Conservation (phyloP, 139 green algal species). For the Axilococcus clingmanii region DNA sequence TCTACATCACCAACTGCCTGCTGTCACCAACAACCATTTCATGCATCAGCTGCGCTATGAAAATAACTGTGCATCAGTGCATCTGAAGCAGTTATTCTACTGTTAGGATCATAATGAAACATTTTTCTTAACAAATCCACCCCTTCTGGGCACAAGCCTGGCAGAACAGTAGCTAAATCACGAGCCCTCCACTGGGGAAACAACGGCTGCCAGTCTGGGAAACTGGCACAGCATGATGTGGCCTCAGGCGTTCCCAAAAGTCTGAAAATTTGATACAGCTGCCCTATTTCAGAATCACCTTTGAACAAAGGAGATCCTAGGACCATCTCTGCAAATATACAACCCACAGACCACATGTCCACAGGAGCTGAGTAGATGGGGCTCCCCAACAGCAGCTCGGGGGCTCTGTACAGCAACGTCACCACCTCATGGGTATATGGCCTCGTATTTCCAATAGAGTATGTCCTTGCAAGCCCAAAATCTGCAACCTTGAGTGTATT, state of each 20-base stretch:
- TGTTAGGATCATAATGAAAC: slow-evolving; percentile 20
- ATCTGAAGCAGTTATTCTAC: slow-evolving; percentile 29
- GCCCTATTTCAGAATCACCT: slow-evolving; percentile 57
- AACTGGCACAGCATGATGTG: slow-evolving; percentile 32
- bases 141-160: slow-evolving; percentile 27
- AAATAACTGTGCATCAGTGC: slow-evolving; percentile 59
- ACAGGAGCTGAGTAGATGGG: slow-evolving; percentile 45
- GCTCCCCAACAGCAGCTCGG: slow-evolving; percentile 80
- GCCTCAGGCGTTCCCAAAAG: slow-evolving; percentile 50
- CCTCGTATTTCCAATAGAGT: slow-evolving; percentile 15
- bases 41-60: too few species aligned
- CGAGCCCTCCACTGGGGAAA: slow-evolving; percentile 62
- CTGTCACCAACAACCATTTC: too few species aligned
- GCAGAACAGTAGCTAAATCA: not conserved
- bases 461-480: slow-evolving; percentile 53
- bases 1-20: too few species aligned
- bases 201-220: slow-evolving; percentile 56
- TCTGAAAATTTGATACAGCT: slow-evolving; percentile 67
- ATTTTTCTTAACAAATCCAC: slow-evolving; percentile 54
- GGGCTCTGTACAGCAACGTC: slow-evolving; percentile 86
- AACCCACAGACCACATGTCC: slow-evolving; percentile 86
- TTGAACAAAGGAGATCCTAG: slow-evolving; percentile 58
- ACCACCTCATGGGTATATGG: slow-evolving; percentile 60
- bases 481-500: slow-evolving; percentile 56
- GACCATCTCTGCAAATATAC: slow-evolving; percentile 76